A percentile compares a stretch with the other conserved stretches of the same genome.
phyloP scores from a whole-genome alignment of 345 rosid genomes.

The Balakata baccata region DNA sequence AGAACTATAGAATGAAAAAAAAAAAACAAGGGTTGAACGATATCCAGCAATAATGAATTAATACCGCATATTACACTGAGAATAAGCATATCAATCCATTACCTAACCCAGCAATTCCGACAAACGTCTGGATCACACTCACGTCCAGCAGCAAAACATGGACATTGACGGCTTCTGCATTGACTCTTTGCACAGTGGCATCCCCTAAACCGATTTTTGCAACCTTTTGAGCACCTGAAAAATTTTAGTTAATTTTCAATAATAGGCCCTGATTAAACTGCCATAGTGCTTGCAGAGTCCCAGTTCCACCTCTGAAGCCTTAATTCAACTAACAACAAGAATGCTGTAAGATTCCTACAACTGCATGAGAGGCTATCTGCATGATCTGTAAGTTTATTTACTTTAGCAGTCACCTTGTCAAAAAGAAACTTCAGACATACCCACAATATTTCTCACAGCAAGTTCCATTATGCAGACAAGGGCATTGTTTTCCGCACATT shows the following conservation, averaged over 20 bases:
- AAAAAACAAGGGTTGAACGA: neutral
- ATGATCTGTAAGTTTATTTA: neutral
- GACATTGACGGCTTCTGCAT: slow-evolving; percentile 98
- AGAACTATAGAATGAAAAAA: neutral
- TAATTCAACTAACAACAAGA: neutral
- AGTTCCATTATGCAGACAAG: slow-evolving; percentile 64
- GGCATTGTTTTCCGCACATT: slow-evolving; percentile 77
- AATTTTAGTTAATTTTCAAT: slow-evolving; percentile 15
- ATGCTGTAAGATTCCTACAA: slow-evolving; percentile 1
- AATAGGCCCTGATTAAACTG: neutral
- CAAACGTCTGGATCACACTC: slow-evolving; percentile 99
- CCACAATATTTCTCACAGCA: slow-evolving; percentile 98
- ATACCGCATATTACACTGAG: neutral
- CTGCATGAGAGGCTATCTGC: neutral
- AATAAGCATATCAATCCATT: slow-evolving; percentile 11
- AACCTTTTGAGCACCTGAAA: slow-evolving; percentile 90
- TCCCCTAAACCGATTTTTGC: slow-evolving; percentile 96
- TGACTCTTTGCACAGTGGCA: slow-evolving; percentile 99
- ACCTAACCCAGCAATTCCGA: slow-evolving; percentile 85
- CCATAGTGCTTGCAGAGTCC: neutral
- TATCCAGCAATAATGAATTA: neutral
- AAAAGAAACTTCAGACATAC: slow-evolving; percentile 43
- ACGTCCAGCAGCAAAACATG: slow-evolving; percentile 98
- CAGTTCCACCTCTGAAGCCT: neutral
- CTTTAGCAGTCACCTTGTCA: slow-evolving; percentile 8